These are phyloP conservation scores for Terfezia claveryi DNA, from an alignment of 495 filamentous ascomycete species.

Conservation along the genomic window DNA sequence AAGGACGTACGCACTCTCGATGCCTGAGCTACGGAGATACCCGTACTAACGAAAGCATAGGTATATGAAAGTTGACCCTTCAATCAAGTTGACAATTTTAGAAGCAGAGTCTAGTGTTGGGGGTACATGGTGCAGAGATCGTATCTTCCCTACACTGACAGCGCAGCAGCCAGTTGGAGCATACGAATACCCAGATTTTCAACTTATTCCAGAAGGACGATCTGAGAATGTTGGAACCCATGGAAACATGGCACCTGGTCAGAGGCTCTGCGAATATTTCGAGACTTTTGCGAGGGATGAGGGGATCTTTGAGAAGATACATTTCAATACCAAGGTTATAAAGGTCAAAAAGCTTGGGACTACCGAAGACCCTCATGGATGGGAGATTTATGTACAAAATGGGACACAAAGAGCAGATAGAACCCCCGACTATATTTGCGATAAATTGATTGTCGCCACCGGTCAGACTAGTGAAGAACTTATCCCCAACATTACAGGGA, in stretches of 20 bases:
- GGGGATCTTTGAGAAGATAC: conserved; percentile 17
- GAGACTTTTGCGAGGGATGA: conserved; percentile 19
- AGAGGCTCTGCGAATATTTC: neutral
- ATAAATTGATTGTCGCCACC: neutral
- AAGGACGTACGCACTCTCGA: too few species aligned
- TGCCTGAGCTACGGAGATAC: too few species aligned
- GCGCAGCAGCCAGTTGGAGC: conserved; percentile 22
- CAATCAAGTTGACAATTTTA: conserved; percentile 24
- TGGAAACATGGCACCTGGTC: neutral
- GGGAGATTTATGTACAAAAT: conserved; percentile 1
- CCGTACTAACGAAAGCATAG: neutral
- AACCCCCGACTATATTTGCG: neutral
- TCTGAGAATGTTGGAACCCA: conserved; percentile 17
- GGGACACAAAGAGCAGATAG: neutral
- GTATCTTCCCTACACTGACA: conserved; percentile 27
- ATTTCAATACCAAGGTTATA: conserved; percentile 18
- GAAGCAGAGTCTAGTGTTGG: conserved; percentile 26
- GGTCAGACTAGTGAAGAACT: neutral
- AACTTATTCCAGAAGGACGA: neutral
- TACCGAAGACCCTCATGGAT: conserved; percentile 14
- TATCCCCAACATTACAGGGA: neutral
- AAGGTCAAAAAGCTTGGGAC: conserved; percentile 10
- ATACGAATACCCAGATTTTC: conserved; percentile 22
- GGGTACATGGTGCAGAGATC: conserved; percentile 29
- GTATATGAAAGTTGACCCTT: conserved; percentile 23